Percentiles rank a stretch among this genome's conserved stretches.
These are phyloP conservation scores for Cutaneotrichosporon daszewskae DNA, from an alignment of 1,284 basidiomycete genomes.

Conservation along the genomic window DNA sequence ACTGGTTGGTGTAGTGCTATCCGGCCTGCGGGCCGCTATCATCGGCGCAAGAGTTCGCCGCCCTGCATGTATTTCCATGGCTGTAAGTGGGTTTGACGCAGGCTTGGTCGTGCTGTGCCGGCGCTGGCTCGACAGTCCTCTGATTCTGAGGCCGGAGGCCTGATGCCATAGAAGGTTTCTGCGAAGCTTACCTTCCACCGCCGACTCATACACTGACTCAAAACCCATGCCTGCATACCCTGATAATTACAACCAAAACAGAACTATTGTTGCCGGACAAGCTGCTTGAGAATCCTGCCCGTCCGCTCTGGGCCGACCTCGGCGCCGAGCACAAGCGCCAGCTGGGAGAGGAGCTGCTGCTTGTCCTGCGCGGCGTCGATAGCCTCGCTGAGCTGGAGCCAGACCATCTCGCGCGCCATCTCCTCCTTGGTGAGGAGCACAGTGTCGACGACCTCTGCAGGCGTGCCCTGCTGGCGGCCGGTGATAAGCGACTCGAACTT, in stretches of 20 bases:
- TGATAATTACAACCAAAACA: too few species aligned
- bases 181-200: too few species aligned
- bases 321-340: constrained; percentile 15
- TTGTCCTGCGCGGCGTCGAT: constrained; percentile 10
- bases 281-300: not conserved
- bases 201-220: too few species aligned
- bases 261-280: too few species aligned
- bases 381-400: constrained; percentile 13
- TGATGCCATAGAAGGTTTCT: too few species aligned
- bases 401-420: constrained; percentile 10
- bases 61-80: constrained; percentile 16
- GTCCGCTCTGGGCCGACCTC: constrained; percentile 10
- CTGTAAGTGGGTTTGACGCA: constrained; percentile 6
- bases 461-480: not conserved
- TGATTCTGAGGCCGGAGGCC: too few species aligned
- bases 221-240: too few species aligned
- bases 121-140: too few species aligned
- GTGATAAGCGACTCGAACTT: constrained; percentile 6
- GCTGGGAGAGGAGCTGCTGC: constrained; percentile 10
- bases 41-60: not conserved
- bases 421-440: constrained; percentile 10
- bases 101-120: too few species aligned
- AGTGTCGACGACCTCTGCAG: constrained; percentile 4
- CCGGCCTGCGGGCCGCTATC: not conserved
- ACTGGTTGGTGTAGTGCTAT: not conserved